Conservation (phyloP, 1,139 yeast genomes). For the Blastobotrys raffinosifermentans region DNA sequence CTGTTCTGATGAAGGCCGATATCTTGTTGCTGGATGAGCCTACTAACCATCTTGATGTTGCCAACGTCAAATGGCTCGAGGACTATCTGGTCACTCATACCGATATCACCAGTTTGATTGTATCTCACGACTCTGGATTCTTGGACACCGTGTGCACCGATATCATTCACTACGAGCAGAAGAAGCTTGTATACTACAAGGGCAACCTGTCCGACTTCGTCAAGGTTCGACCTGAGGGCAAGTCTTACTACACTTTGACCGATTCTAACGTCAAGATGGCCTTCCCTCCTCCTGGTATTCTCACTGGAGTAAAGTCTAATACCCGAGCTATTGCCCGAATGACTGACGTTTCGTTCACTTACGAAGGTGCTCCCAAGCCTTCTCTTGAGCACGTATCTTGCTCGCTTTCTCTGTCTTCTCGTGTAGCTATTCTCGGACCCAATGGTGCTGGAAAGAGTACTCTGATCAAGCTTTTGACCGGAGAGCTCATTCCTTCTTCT, state of each 20-base stretch:
- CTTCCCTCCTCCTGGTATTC: constrained; percentile 96
- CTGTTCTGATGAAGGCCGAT: constrained; percentile 97
- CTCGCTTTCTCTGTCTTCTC: constrained; percentile 82
- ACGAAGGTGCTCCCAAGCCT: constrained; percentile 86
- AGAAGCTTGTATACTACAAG: constrained; percentile 89
- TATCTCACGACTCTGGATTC: constrained; percentile 97
- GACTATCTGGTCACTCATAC: constrained; percentile 72
- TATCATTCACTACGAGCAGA: constrained; percentile 92
- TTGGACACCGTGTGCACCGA: constrained; percentile 94
- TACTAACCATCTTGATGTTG: constrained; percentile 95
- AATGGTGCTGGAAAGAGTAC: constrained; percentile 99
- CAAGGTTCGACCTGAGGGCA: constrained; percentile 89
- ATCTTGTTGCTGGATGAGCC: constrained; percentile 94
- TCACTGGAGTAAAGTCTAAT: constrained; percentile 91
- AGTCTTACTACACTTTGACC: constrained; percentile 90
- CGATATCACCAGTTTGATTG: constrained; percentile 88
- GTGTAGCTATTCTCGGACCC: constrained; percentile 96
- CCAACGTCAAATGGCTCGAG: constrained; percentile 89
- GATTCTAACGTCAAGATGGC: constrained; percentile 94
- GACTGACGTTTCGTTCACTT: constrained; percentile 76
- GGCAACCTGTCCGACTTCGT: constrained; percentile 94
- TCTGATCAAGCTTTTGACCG: constrained; percentile 85
- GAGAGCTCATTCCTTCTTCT: constrained; percentile 75
- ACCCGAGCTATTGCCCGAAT: constrained; percentile 94
- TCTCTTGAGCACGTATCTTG: constrained; percentile 76